Evolutionary conservation across 2,329 filamentous ascomycete species (phyloP).

Genomic region (Fusarium hainanense): DNA sequence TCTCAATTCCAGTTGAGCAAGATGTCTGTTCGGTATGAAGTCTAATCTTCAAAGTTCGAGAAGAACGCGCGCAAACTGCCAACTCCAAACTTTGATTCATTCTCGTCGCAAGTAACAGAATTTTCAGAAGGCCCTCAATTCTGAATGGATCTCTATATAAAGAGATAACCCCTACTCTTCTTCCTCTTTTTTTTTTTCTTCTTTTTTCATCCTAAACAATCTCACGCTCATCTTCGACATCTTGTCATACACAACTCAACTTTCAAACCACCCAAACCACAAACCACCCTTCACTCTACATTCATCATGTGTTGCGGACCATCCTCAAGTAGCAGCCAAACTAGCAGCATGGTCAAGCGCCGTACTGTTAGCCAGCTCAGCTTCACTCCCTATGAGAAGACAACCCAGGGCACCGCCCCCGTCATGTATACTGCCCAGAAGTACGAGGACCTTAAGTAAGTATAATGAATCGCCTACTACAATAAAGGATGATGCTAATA

Average conservation of each 20-base stretch:
- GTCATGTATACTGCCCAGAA: background rate
- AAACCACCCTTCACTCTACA: background rate
- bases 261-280: background rate
- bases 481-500: background rate
- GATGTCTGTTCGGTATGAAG: background rate
- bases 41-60: background rate
- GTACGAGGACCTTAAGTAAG: background rate
- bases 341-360: background rate
- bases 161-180: background rate
- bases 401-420: background rate
- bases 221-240: background rate
- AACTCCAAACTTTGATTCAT: background rate
- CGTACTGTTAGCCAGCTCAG: background rate
- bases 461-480: background rate
- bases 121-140: background rate
- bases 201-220: background rate
- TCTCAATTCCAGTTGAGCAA: background rate
- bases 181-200: background rate
- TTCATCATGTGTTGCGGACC: background rate
- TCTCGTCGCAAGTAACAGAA: background rate
- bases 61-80: background rate
- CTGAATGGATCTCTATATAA: background rate
- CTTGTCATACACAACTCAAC: background rate
- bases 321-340: background rate
- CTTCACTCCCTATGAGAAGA: background rate